Base-by-base conservation (phyloP, 2,329 filamentous ascomycete species). In the Penicillium capsulatum region DNA sequence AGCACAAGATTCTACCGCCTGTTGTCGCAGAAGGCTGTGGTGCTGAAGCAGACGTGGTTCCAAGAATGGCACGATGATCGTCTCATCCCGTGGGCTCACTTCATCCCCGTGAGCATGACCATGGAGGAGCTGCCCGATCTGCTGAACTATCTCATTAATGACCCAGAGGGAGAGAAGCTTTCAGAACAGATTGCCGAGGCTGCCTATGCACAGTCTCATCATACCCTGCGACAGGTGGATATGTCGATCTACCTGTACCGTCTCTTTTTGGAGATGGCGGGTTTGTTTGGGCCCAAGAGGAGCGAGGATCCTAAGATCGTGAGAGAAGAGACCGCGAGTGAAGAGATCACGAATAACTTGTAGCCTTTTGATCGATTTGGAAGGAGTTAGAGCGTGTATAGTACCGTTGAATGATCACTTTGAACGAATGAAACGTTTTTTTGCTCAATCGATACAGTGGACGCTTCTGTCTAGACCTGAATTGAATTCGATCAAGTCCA, bases 31-130 rank as follows among this genome's bases (percentile, higher is more conserved):
- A 46, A 38, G 29, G 50, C 53, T 3, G 34, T 41, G 2, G 46
- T 49, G 1, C 37, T 57, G 7, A 56, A 55, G 31, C 51, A 53
- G 24, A 54, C 53, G 0, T 34, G 50, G 7, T 42, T 54, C 6
- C 45, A 49, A 11, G 54, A 57, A 31, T 55, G 53, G 54, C 53
- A 57, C 38, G 53, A 55, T 31, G 47, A 55, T 2, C 48, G 53
- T n/a, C 39, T 56, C 1, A 17, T 40, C 10, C 46, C 50, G 3
- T 55, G 51, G 51, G 47, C 51, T 26, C 54, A 56, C 35, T 56
- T 53, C 29, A 47, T 56, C 14, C 53, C 51, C 7, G 9, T 38
- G 6, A 38, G 19, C 10, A 38, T 33, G 36, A 30, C 19, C 7
- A 38, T 38, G 29, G 11, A 38, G 4, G 29, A 33, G 20, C 28